Percentiles rank a stretch among this genome's conserved stretches.
Evolutionary conservation across 2,329 filamentous ascomycete genomes (phyloP).

Genomic region (Aspergillus sp.): DNA sequence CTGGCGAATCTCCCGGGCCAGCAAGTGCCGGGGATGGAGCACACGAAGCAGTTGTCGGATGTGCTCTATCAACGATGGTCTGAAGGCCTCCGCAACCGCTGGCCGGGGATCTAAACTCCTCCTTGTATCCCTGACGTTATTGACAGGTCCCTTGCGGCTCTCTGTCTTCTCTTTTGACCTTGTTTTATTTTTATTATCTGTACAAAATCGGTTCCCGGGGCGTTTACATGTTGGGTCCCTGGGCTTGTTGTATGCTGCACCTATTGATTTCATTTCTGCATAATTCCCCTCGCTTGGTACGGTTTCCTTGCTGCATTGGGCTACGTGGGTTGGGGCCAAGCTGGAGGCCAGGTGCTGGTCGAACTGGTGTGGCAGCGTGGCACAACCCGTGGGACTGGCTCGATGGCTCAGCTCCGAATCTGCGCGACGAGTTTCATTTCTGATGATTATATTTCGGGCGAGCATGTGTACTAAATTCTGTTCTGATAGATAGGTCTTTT

Average conservation of each 20-base stretch:
- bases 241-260: slow-evolving; percentile 13
- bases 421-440: slow-evolving; percentile 13
- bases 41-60: slow-evolving; percentile 84
- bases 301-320: background rate
- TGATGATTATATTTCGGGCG: slow-evolving; percentile 17
- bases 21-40: slow-evolving; percentile 77
- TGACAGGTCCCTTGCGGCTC: slow-evolving; percentile 8
- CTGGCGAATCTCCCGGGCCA: slow-evolving; percentile 57
- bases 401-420: slow-evolving; percentile 8
- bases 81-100: slow-evolving; percentile 74
- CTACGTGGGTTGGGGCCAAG: too few species aligned
- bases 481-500: slow-evolving; percentile 19
- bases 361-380: background rate
- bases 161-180: slow-evolving; percentile 1
- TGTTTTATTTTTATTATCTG: slow-evolving; percentile 20
- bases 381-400: background rate
- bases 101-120: slow-evolving; percentile 48
- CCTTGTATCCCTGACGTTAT: background rate
- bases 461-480: slow-evolving; percentile 15
- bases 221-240: slow-evolving; percentile 26
- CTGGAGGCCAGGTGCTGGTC: slow-evolving; percentile 16
- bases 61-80: slow-evolving; percentile 90
- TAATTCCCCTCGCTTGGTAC: slow-evolving; percentile 10
- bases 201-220: slow-evolving; percentile 30
- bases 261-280: slow-evolving; percentile 13